Base-by-base conservation (phyloP, 1,284 basidiomycete genomes). In the Irpex rosettiformis region DNA sequence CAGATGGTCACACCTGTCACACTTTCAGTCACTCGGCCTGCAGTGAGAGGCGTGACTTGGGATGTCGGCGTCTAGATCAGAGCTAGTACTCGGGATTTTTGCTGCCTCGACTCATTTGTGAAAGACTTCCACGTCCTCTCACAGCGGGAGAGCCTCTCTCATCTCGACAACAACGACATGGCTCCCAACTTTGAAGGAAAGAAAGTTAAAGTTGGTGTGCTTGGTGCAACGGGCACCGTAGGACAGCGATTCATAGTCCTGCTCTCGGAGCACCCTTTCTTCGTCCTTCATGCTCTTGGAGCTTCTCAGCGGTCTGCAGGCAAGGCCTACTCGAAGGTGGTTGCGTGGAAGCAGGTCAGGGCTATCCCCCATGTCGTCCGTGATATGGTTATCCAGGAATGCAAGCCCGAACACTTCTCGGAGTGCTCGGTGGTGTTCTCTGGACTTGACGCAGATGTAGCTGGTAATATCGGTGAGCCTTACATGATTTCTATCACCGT, bases 151-250 rank as follows among this genome's bases (percentile, higher is more conserved):
- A 27, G 43, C 43, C 21, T 25, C 55, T 49, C 25, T 48, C 43
- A 22, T 45, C 43, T 29, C 47, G 16, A 47, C 24, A 5, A 21
- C 25, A 28, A 56, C 21, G 29, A 47, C 30, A 52, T 57, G 25
- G 29, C 30, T 29, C 21, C 25, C 29, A 4, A 59, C 43, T 57
- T 58, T 48, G 64, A 80, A 66, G 75, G 94, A 77, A 90, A 91
- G 64, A 64, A 80, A 67, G 75, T 94, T 77, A 91, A 91, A 65
- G 95, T 99, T 64, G 96, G 94, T 64, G 81, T 99, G 60, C 84
- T 99, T 18, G 96, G 96, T 52, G 97, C 97, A 4, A 99, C 97
- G 0, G 97, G 96, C 52, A 96, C 93, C 53, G 95, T 98, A 58
- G 95, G 95, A 22, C 95, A 98, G 75, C 85, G 93, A 59, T 99